Base-by-base conservation (phyloP, 331 rosid genomes). In the Quercus tomentella region DNA sequence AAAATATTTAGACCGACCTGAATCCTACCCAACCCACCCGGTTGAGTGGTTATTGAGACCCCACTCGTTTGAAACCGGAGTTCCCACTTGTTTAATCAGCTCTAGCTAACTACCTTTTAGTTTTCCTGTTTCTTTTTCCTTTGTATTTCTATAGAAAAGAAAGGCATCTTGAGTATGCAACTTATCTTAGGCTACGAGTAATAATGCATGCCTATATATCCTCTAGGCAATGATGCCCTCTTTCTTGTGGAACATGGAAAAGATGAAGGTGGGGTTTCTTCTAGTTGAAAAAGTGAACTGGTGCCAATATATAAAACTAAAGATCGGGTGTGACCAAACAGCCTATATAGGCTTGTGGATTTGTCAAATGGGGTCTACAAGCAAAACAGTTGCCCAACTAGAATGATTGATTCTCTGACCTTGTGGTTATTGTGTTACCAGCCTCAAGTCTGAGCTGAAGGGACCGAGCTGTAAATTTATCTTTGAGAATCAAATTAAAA, bases 151-250 rank as follows among this genome's bases (percentile, higher is more conserved):
- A 77, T 71, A 70, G 81, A 84, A 68, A 84, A 83, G 82, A 85
- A 86, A 43, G 73, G 88, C 71, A 84, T 88, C 86, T 81, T 83
- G 70, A 22, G 70, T 1, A 72, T 51, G 33, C 79, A 81, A 60
- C 68, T 75, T 72, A 31, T 66, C 54, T 60, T 77, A 82, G 55
- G 77, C 76, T 81, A 76, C 43, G 21, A 75, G 77, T 75, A 72
- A 82, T 85, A 82, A 85, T 79, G 84, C 84, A 76, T 57, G 78
- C 82, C 91, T 85, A 87, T 30, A 77, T 51, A 69, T 31, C 80
- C 82, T 79, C 28, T 30, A 80, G 70, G 60, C 79, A 73, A 88
- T 73, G 61, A 83, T 81, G 80, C 73, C 80, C 60, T 58, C 77
- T 70, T 60, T 56, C 67, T 55, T 70, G 84, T 76, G 79, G 82